A percentile compares a stretch with the other conserved stretches of the same genome.
phyloP scores from a whole-genome alignment of 805 yeast species.

The Candida stauntonica region DNA sequence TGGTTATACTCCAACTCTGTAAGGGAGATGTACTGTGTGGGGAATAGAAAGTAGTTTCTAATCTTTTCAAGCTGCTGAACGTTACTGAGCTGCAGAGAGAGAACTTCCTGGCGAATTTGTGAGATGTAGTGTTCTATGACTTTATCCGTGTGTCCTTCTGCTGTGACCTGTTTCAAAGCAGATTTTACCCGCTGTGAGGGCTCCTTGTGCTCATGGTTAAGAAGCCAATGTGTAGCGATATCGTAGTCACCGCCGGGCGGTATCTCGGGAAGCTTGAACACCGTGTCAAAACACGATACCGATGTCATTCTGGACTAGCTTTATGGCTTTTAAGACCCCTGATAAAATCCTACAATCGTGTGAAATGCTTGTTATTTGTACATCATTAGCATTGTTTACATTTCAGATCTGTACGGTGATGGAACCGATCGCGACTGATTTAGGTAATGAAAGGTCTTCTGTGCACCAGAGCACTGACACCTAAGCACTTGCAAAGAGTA shows the following conservation, averaged over 20 bases:
- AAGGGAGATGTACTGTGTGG: conserved; percentile 14
- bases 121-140: conserved; percentile 15
- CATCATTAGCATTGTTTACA: too few species aligned
- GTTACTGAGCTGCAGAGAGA: background rate
- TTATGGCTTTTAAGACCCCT: background rate
- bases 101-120: conserved; percentile 18
- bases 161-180: conserved; percentile 18
- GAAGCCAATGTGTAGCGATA: conserved; percentile 22
- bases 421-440: too few species aligned
- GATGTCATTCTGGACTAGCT: background rate
- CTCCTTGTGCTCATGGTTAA: conserved; percentile 21
- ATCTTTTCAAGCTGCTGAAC: conserved; percentile 12
- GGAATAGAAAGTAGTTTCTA: conserved; percentile 22
- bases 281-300: conserved; percentile 2
- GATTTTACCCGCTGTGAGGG: conserved; percentile 22
- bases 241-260: conserved; percentile 22
- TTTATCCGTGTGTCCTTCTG: conserved; percentile 4
- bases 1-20: conserved; percentile 11
- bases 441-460: too few species aligned
- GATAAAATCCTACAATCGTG: too few species aligned
- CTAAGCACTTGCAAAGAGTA: background rate
- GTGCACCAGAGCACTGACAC: too few species aligned
- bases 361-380: too few species aligned
- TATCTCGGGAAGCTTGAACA: conserved; percentile 18
- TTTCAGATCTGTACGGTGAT: too few species aligned